phyloP scores from a whole-genome alignment of 2,329 filamentous ascomycete genomes.

The Metarhizium rileyi region DNA sequence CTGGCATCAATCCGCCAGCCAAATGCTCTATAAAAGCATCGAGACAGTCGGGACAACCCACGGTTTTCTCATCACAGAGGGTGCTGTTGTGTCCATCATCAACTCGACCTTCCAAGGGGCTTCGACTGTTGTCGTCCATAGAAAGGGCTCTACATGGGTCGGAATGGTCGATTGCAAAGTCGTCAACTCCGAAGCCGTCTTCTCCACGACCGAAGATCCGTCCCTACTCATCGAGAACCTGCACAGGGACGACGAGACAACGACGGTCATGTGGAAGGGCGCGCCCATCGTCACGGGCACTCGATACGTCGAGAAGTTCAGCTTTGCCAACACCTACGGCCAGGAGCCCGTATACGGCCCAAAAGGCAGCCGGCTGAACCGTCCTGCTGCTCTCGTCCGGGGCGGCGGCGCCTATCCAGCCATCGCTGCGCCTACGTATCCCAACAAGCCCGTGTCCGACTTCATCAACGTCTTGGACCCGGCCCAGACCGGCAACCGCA shows the following conservation, averaged over 20 bases:
- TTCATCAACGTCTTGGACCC: slow-evolving; percentile 29
- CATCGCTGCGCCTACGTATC: slow-evolving; percentile 30
- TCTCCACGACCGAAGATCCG: slow-evolving; percentile 26
- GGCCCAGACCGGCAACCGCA: slow-evolving; percentile 17
- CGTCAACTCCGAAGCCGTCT: slow-evolving; percentile 30
- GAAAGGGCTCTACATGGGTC: slow-evolving; percentile 28
- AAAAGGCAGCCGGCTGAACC: slow-evolving; percentile 18
- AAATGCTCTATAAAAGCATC: slow-evolving; percentile 33
- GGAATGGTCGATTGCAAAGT: slow-evolving; percentile 30
- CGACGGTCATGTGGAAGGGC: slow-evolving; percentile 23
- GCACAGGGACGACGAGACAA: slow-evolving; percentile 27
- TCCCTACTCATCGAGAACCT: slow-evolving; percentile 35
- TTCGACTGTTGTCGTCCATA: slow-evolving; percentile 26
- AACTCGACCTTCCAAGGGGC: slow-evolving; percentile 30
- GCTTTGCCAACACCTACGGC: slow-evolving; percentile 32
- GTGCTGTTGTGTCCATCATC: slow-evolving; percentile 30
- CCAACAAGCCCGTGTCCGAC: slow-evolving; percentile 18
- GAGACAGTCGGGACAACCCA: slow-evolving; percentile 33
- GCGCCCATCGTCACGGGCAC: slow-evolving; percentile 19
- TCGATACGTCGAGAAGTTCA: slow-evolving; percentile 29
- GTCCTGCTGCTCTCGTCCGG: slow-evolving; percentile 26
- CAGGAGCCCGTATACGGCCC: slow-evolving; percentile 29
- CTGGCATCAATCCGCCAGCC: slow-evolving; percentile 33
- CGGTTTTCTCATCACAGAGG: slow-evolving; percentile 20
- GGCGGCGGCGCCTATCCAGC: slow-evolving; percentile 28